These are phyloP conservation scores for Penicillium sp. DNA, from an alignment of 2,329 filamentous ascomycete genomes.

Conservation along the genomic window DNA sequence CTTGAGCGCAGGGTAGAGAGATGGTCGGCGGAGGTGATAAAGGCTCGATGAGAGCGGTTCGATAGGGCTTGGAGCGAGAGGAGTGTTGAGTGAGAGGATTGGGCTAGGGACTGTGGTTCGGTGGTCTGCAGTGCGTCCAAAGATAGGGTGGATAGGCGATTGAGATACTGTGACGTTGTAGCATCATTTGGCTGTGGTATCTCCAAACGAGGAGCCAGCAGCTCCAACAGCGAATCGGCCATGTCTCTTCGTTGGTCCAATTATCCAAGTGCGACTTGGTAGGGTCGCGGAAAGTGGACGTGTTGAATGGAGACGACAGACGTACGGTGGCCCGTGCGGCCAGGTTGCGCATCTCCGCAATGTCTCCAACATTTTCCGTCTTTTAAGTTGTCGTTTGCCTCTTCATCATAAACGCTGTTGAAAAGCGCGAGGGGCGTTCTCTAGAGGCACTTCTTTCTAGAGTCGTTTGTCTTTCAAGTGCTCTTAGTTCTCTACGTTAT, in stretches of 20 bases:
- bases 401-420: not conserved
- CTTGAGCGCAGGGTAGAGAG: slow-evolving; percentile 73
- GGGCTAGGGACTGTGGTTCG: slow-evolving; percentile 78
- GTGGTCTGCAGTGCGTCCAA: slow-evolving; percentile 71
- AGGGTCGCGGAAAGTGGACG: slow-evolving; percentile 20
- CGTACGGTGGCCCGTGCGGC: slow-evolving; percentile 37
- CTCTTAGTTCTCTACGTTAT: slow-evolving; percentile 3
- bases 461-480: not conserved
- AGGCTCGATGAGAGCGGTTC: slow-evolving; percentile 82
- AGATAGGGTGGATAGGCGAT: slow-evolving; percentile 74
- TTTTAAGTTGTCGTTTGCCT: not conserved
- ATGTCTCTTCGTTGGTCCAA: slow-evolving; percentile 44
- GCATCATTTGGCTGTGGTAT: slow-evolving; percentile 37
- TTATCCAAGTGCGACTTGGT: not conserved
- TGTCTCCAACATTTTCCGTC: not conserved
- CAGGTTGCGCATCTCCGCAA: slow-evolving; percentile 32
- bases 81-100: slow-evolving; percentile 77
- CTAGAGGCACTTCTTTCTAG: not conserved
- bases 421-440: not conserved
- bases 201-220: slow-evolving; percentile 67
- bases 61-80: slow-evolving; percentile 85
- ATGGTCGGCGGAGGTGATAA: slow-evolving; percentile 78
- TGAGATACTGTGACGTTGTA: slow-evolving; percentile 66
- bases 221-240: slow-evolving; percentile 75
- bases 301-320: slow-evolving; percentile 14